phyloP scores from a whole-genome alignment of 345 rosid genomes.

The Dovyalis caffra region DNA sequence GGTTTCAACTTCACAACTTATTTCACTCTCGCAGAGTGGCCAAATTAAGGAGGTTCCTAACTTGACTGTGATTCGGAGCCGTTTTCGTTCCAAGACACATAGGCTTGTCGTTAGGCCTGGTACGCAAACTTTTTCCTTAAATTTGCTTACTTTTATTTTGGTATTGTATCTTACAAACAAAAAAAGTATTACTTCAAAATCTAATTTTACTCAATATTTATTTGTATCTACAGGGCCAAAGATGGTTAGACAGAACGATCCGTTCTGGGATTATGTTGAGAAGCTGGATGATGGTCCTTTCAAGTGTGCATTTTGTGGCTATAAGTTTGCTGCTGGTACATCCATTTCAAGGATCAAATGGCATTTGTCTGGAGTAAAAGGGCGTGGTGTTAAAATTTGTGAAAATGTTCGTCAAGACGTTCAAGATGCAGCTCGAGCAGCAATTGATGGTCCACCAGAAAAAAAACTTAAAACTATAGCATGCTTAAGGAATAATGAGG shows the following conservation, averaged over 20 bases:
- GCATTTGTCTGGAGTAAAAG: conserved; percentile 7
- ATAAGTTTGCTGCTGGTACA: neutral
- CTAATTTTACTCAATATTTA: neutral
- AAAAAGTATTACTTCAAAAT: too few species aligned
- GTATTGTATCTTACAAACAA: too few species aligned
- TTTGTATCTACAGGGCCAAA: too few species aligned
- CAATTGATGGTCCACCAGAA: neutral
- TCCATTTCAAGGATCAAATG: conserved; percentile 10
- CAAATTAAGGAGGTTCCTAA: too few species aligned
- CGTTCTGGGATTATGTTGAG: conserved; percentile 5
- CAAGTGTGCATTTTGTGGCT: conserved; percentile 5
- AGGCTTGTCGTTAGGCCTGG: too few species aligned
- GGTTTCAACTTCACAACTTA: too few species aligned
- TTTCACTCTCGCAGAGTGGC: too few species aligned
- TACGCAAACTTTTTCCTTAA: too few species aligned
- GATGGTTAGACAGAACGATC: neutral
- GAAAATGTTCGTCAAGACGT: neutral
- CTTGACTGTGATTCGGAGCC: too few species aligned
- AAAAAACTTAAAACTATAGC: neutral
- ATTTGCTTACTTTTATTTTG: too few species aligned
- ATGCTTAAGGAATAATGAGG: conserved; percentile 3
- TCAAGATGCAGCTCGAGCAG: neutral
- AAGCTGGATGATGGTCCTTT: neutral
- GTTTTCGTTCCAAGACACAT: too few species aligned
- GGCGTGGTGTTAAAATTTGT: conserved; percentile 15